Base-by-base conservation (phyloP, 495 filamentous ascomycete genomes). In the Usnea hakonensis region DNA sequence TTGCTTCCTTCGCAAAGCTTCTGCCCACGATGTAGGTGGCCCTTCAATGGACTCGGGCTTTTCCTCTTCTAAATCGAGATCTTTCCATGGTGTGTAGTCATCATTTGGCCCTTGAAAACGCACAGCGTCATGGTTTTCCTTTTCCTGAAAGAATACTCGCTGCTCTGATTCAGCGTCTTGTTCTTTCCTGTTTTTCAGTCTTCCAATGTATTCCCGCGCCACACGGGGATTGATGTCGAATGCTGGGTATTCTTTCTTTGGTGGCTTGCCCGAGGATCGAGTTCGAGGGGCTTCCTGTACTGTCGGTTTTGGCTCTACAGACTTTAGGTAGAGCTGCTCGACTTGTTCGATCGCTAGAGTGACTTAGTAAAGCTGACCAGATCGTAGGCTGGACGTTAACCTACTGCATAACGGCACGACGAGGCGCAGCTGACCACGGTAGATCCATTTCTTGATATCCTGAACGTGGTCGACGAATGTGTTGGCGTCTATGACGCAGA, bases 401-500 rank as follows among this genome's bases (percentile, higher is more conserved):
- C 68, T 77, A 89, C 87, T 87, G 72, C 85, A 81, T 28, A 87
- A 79, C 58, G 87, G 87, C 57, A 90, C 83, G 62, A 85, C 80
- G 35, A 90, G 77, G 63, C 80, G 82, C 62, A 89, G 82, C 59
- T 82, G 77, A 10, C 83, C 84, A 60, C 85, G 81, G 50, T 78
- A 77, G 37, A 86, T 80, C 85, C 86, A 88, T 74, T 81, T 79
- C 75, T 87, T 84, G 62, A 89, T 83, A 68, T 82, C 83, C 67
- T 81, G 85, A 69, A 88, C 86, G 56, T 85, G 85, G 62, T 83
- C 85, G 32, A 85, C 82, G 66, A 89, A 70, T 37, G 85, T 87
- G 57, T 84, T 86, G 68, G 88, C 87, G 72, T 90, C 87, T 71
- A 87, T 81, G 68, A 88, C 84, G 77, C 87, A 89, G 75, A 87